Evolutionary conservation across 2,329 filamentous ascomycete genomes (phyloP).

Genomic region (Aureobasidium sp.): DNA sequence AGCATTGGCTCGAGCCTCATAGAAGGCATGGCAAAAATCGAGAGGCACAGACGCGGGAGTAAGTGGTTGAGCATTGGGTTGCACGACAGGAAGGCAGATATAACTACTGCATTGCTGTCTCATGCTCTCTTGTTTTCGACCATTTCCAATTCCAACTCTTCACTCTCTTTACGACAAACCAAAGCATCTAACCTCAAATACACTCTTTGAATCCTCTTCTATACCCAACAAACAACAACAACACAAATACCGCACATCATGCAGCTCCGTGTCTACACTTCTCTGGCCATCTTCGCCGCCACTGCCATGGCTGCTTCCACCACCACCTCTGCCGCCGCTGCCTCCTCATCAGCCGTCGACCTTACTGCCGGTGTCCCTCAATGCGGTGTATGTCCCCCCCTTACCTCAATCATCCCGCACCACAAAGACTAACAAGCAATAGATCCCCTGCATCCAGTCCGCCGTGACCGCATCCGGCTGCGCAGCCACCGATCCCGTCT

Average conservation of each 20-base stretch:
- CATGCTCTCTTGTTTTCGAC: background rate
- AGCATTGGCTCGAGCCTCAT: background rate
- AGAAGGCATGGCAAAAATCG: background rate
- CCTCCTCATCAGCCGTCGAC: background rate
- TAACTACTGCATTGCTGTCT: background rate
- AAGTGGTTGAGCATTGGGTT: background rate
- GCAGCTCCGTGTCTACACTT: conserved; percentile 19
- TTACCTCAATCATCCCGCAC: background rate
- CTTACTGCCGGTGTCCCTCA: background rate
- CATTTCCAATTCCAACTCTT: background rate
- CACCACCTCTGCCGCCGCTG: background rate
- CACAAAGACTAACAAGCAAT: background rate
- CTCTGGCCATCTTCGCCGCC: conserved; percentile 19
- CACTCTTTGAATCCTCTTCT: background rate
- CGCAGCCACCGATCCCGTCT: conserved; percentile 49
- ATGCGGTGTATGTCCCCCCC: conserved; percentile 5
- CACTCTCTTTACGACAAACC: background rate
- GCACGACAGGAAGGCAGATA: background rate
- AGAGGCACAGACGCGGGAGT: conserved; percentile 7
- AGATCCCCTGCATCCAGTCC: conserved; percentile 45
- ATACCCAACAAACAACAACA: background rate
- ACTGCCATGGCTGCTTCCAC: conserved; percentile 7
- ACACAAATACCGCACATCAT: conserved; percentile 17
- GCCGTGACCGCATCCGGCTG: conserved; percentile 57
- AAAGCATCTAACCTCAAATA: background rate